phyloP scores from a whole-genome alignment of 208 protist genomes.

The Acanthamoeba royreba region DNA sequence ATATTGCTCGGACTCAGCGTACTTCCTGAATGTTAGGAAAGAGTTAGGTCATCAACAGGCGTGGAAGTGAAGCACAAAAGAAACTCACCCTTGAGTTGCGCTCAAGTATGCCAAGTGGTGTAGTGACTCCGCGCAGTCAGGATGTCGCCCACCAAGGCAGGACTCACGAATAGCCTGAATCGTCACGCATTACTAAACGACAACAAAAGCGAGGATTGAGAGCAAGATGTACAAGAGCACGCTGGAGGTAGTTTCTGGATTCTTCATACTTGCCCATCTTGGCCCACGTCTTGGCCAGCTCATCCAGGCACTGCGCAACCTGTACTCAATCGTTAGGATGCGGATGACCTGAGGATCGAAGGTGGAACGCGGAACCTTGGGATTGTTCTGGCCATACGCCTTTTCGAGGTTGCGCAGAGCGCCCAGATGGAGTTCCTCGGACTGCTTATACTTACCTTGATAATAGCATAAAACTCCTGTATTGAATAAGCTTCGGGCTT shows the following conservation, averaged over 20 bases:
- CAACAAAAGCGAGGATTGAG: no score
- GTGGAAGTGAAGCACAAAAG: neutral
- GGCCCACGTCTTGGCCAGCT: conserved; percentile 42
- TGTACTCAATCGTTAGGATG: no score
- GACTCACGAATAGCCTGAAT: neutral
- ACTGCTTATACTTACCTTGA: conserved; percentile 50
- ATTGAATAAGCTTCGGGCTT: conserved; percentile 45
- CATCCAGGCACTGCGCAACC: conserved; percentile 42
- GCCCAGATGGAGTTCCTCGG: conserved; percentile 50
- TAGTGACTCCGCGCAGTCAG: conserved; percentile 34
- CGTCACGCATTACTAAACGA: no score
- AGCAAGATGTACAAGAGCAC: neutral
- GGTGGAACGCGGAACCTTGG: no score
- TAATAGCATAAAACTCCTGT: conserved; percentile 45
- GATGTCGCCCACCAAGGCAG: conserved; percentile 15
- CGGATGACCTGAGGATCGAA: neutral
- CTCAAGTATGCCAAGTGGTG: conserved; percentile 45
- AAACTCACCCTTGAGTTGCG: conserved; percentile 36
- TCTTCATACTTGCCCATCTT: conserved; percentile 53
- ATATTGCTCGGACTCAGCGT: conserved; percentile 31
- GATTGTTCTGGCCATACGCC: conserved; percentile 37
- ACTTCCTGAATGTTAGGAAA: conserved; percentile 36
- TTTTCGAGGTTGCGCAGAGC: conserved; percentile 29
- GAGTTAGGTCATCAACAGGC: neutral
- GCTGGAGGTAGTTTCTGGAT: neutral